Evolutionary conservation across 2,329 filamentous ascomycete genomes (phyloP).

Genomic region (Metarhizium album): DNA sequence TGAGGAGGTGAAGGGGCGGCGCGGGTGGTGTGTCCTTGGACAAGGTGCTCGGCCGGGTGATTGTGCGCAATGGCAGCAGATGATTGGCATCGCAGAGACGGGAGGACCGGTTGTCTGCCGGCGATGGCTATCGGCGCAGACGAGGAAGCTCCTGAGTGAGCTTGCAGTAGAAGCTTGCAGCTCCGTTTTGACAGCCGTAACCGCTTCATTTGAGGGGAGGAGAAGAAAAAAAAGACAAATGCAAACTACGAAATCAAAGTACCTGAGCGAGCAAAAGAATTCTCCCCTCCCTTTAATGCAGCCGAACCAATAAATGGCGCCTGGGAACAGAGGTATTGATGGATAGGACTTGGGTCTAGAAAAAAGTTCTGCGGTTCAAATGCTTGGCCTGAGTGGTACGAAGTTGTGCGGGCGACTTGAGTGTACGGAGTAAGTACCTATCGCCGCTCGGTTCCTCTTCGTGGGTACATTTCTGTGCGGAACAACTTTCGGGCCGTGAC

Average conservation of each 20-base stretch:
- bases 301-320: not conserved
- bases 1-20: conserved; percentile 58
- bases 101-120: conserved; percentile 16
- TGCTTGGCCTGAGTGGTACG: too few relatives aligned
- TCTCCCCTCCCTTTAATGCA: not conserved
- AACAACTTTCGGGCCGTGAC: conserved; percentile 3
- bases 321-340: not conserved
- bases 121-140: conserved; percentile 6
- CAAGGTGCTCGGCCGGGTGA: conserved; percentile 15
- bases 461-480: not conserved
- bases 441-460: not conserved
- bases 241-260: not conserved
- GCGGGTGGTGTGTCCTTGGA: conserved; percentile 10
- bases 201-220: conserved; percentile 26
- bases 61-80: conserved; percentile 17
- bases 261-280: not conserved
- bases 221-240: not conserved
- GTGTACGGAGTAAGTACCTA: too few relatives aligned
- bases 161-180: conserved; percentile 27
- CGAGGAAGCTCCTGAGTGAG: conserved; percentile 18
- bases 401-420: conserved; percentile 11
- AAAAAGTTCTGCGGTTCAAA: conserved; percentile 6
- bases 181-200: conserved; percentile 30
- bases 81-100: conserved; percentile 21
- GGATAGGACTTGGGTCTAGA: not conserved